Evolutionary conservation across 495 filamentous ascomycete genomes (phyloP), one percentile per base, ranked within the genome.

Genomic region (Lasiosphaeris hirsuta): DNA sequence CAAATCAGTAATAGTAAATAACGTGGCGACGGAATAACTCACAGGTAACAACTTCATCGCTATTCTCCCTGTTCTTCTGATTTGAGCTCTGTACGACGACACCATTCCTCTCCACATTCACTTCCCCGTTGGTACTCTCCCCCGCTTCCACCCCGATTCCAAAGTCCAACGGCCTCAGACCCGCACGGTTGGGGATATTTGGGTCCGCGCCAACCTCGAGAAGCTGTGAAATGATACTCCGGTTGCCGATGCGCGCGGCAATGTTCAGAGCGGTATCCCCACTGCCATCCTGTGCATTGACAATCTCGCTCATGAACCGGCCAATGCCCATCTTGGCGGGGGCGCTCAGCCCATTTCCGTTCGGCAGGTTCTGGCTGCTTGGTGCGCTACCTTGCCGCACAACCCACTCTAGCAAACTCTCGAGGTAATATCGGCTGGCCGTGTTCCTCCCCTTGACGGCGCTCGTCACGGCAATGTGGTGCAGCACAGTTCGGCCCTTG

Each of bases 191-290:
- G 0, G 91, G 81, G 64, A 98, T 92, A 40, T 85, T 81, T 17
- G 91, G 84, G 72, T 97, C 91, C 0, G 92, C 94, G 40, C 91
- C 89, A 36, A 98, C 90, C 72, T 98, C 94, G 10, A 97, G 71
- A 41, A 98, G 78, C 64, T 97, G 94, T 30, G 90, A 89, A 38
- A 97, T 91, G 51, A 98, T 96, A 54, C 86, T 92, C 42, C 85
- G 81, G 66, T 94, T 97, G 34, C 91, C 88, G 47, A 96, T 90
- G 34, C 93, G 81, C 0, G 94, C 91, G 30, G 93, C 95, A 63
- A 96, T 84, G 64, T 96, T 96, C 40, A 98, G 77, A 17, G 95
- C 95, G 9, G 94, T 97, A 64, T 98, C 96, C 4, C 94, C 94
- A 51, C 88, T 86, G 60, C 89, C 88, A 71, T 98, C 94, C 49